Evolutionary conservation across 169 alveolate genomes (phyloP).

Genomic region (Plasmodium vivax): DNA sequence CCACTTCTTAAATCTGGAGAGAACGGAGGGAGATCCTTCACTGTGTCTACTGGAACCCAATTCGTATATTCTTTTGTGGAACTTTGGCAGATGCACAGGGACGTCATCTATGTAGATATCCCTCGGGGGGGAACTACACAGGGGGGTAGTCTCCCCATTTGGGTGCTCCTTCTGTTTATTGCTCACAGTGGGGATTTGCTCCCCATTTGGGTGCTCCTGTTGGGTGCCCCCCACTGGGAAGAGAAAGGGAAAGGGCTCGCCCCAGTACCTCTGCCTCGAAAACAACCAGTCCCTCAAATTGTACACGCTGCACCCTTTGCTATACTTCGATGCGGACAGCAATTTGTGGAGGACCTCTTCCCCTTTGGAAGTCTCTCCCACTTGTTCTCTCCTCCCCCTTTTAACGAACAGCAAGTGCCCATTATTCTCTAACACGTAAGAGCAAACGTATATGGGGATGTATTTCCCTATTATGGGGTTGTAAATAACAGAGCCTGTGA

Average conservation of each 20-base stretch:
- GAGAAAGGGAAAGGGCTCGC: conserved; percentile 94
- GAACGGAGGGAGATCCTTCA: not conserved
- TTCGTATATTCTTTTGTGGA: conserved; percentile 52
- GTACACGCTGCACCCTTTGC: conserved; percentile 69
- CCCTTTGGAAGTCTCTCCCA: not conserved
- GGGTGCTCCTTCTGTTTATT: not conserved
- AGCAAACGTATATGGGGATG: conserved; percentile 76
- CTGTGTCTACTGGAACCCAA: not conserved
- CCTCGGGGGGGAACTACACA: conserved; percentile 71
- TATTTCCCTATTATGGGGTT: conserved; percentile 70
- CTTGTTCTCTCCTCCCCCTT: conserved; percentile 33
- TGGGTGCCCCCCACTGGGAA: conserved; percentile 47
- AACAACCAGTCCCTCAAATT: conserved; percentile 92
- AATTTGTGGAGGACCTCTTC: not conserved
- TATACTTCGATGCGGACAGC: conserved; percentile 12
- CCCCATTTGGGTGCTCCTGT: conserved; percentile 43
- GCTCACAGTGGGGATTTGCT: not conserved
- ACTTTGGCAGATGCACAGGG: conserved; percentile 72
- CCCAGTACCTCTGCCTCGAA: conserved; percentile 94
- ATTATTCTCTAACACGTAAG: conserved; percentile 57
- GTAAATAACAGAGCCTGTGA: conserved; percentile 56
- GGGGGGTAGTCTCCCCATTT: conserved; percentile 6
- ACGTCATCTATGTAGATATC: conserved; percentile 30
- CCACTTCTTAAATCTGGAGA: conserved; percentile 69
- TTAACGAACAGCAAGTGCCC: not conserved